A percentile compares a stretch with the other conserved stretches of the same genome.
Conservation (phyloP, 352 stramenopile genomes). For the Pythium monospermum region DNA sequence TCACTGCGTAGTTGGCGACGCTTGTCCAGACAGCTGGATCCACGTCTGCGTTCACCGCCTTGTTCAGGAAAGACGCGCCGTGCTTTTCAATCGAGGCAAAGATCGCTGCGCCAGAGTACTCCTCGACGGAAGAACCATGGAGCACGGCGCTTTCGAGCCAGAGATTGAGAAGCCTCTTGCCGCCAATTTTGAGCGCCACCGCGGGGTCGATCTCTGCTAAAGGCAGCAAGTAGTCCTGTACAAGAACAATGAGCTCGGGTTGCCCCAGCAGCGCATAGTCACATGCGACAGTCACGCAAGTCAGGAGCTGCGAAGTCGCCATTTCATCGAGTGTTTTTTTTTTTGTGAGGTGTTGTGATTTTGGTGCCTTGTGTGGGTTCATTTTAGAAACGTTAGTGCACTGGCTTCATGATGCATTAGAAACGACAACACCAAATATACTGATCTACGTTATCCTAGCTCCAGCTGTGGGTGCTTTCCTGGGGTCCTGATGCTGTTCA, state of each 20-base stretch:
- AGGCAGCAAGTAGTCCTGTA: conserved; percentile 8
- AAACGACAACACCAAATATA: too few species aligned
- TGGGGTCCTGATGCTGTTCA: too few species aligned
- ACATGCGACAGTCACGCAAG: neutral
- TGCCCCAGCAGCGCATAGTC: neutral
- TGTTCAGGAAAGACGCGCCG: neutral
- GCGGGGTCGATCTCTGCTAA: neutral
- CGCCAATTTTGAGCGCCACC: neutral
- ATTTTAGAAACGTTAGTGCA: too few species aligned
- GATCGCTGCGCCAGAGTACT: conserved; percentile 2
- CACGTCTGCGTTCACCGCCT: neutral
- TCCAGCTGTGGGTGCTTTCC: too few species aligned
- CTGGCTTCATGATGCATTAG: too few species aligned
- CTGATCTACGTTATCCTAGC: too few species aligned
- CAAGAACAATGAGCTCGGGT: neutral
- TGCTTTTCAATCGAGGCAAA: neutral
- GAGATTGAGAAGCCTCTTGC: neutral
- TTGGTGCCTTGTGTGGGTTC: too few species aligned
- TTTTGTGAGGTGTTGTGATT: too few species aligned
- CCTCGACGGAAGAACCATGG: neutral
- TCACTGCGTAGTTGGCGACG: neutral
- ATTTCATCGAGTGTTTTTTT: too few species aligned
- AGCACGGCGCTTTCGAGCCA: conserved; percentile 1
- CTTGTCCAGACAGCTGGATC: neutral
- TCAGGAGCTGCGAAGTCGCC: too few species aligned